Base-by-base conservation (phyloP, 1,284 basidiomycete genomes). In the Fereydounia khargensis region DNA sequence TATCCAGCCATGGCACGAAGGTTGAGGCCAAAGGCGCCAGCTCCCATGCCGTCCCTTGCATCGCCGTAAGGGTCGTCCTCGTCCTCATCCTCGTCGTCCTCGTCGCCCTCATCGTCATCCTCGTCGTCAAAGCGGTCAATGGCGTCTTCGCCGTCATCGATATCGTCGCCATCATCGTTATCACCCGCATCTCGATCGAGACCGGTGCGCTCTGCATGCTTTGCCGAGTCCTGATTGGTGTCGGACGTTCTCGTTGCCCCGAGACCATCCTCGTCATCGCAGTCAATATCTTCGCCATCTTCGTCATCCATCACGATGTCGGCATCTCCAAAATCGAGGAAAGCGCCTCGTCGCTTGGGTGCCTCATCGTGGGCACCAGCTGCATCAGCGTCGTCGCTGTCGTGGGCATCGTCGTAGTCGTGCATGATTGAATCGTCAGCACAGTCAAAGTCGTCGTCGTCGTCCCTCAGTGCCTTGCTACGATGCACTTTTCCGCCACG, bases 1-100 rank as follows among this genome's bases (percentile, higher is more conserved):
- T 66, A 71, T 31, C 68, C 65, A 9, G 68, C 57, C 52, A 74
- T 67, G 24, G 68, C 61, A 21, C 59, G 61, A 17, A 75, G 38
- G 39, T 71, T 55, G 41, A 65, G 45, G 16, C 70, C 71, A 45
- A 70, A 69, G 18, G 37, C 57, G 32, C 62, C 54, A 17, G 35
- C 59, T 19, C 38, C 57, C 11, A 42, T 54, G 22, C 53, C 57
- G 21, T 47, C 53, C 13, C 38, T 38, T 8, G 39, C 54, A 11
- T 35, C 55, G 24, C 41, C 57, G 22, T 51, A 56, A 3, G 45
- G 42, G 23, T 54, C 59, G 17, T 43, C 55, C 14, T 54, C 48
- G 16, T 54, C 62, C 21, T 53, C 60, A 11, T 47, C 67, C 22
- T 51, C 59, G 3, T 56, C 65, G 20, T 51, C 58, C 21, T 60